These are phyloP conservation scores for Amniculicola lignicola DNA, from an alignment of 495 filamentous ascomycete species.

Conservation along the genomic window DNA sequence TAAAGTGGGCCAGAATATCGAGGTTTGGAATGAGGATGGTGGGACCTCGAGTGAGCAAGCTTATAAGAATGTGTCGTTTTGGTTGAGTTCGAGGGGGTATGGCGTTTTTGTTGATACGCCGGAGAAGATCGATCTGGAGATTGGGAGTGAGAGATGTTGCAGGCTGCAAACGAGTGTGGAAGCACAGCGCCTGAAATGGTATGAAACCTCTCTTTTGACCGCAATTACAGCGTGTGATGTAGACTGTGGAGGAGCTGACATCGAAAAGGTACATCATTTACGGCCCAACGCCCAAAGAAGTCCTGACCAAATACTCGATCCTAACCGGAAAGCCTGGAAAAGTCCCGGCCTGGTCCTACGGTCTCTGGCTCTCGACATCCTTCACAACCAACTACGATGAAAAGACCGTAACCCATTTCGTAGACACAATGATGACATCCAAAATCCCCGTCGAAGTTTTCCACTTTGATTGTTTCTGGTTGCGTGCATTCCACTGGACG, in stretches of 20 bases:
- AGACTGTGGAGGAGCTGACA: too few relatives aligned
- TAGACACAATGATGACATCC: conserved; percentile 64
- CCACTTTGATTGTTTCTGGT: conserved; percentile 71
- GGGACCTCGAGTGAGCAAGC: conserved; percentile 68
- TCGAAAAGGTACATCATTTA: conserved; percentile 53
- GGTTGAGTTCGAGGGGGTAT: conserved; percentile 64
- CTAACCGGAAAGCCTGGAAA: conserved; percentile 59
- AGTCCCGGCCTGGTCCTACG: conserved; percentile 67
- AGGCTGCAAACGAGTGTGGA: conserved; percentile 61
- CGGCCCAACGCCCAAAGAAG: conserved; percentile 64
- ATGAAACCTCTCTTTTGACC: neutral
- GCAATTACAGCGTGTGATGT: too few relatives aligned
- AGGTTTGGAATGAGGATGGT: conserved; percentile 70
- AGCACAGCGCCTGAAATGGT: conserved; percentile 58
- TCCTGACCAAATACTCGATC: conserved; percentile 59
- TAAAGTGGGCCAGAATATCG: conserved; percentile 65
- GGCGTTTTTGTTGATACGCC: conserved; percentile 59
- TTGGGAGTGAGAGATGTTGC: conserved; percentile 62
- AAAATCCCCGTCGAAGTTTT: conserved; percentile 67
- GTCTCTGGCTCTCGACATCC: conserved; percentile 66
- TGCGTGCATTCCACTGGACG: conserved; percentile 65
- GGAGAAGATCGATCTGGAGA: conserved; percentile 48
- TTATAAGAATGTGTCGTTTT: conserved; percentile 74
- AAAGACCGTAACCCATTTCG: conserved; percentile 61
- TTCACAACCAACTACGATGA: conserved; percentile 73